Evolutionary conservation across 768 basidiomycete species (phyloP), one percentile per base, ranked within the genome.

Genomic region (Gloeophyllum trabeum): DNA sequence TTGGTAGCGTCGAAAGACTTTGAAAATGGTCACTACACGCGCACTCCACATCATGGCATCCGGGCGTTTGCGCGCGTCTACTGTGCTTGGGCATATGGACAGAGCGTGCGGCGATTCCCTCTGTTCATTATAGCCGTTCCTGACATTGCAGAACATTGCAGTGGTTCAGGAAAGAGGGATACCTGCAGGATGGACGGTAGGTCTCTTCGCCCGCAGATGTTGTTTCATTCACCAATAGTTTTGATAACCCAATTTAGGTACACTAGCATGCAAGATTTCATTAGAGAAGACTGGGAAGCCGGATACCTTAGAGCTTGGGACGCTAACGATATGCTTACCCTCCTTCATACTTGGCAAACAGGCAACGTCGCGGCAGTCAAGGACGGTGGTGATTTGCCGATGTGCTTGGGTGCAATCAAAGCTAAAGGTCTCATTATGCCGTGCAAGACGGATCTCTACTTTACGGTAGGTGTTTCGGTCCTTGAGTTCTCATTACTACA

Each of bases 391-490:
- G 59, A 73, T 48, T 61, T 70, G 21, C 61, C 53, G 36, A 59
- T 58, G 30, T 64, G 65, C 35, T 50, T 75, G 37, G 46, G 55
- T 3, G 52, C 48, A 14, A 70, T 73, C 56, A 68, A 65, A 45
- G 71, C 71, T 3, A 67, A 62, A 43, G 72, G 68, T 12, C 48
- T 76, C 36, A 65, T 75, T 39, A 70, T 76, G 71, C 72, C 73
- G 4, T 70, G 65, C 47, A 73, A 72, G 58, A 75, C 71, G 4
- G 73, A 76, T 46, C 54, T 76, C 34, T 74, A 75, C 51, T 76
- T 76, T 53, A 62, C 74, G 24, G 69, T 70, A 43, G 48, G 41
- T 40, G 28, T 14, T 36, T n/a, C 3, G 24, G 6, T 19, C 4
- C 18, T 6, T 18, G 10, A 32, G 3, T 2, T 12, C 22, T 5